Conservation (phyloP, 257 asterid genomes). For the Nicotiana tomentosiformis region DNA sequence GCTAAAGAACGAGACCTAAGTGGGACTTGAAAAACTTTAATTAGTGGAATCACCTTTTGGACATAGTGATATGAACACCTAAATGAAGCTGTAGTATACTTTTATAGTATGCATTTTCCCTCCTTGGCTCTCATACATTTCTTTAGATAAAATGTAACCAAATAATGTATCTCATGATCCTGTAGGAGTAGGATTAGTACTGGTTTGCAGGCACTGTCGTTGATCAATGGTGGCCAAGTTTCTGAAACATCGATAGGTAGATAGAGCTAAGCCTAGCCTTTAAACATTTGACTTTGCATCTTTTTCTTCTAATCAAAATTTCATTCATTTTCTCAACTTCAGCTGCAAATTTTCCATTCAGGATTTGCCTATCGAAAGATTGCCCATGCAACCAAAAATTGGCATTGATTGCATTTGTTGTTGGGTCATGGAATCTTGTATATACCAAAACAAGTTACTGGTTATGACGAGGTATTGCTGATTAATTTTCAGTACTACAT, state of each 20-base stretch:
- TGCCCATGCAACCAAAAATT: background rate
- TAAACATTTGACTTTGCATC: background rate
- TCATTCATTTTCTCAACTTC: background rate
- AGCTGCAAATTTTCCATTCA: background rate
- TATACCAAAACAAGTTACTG: background rate
- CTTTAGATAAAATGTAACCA: background rate
- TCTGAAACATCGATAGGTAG: background rate
- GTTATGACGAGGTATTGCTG: constrained; percentile 1
- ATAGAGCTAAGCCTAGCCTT: background rate
- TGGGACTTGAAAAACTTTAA: background rate
- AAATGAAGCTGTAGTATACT: background rate
- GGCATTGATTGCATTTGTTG: background rate
- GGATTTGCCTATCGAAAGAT: background rate
- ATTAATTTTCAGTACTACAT: constrained; percentile 20
- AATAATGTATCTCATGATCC: background rate
- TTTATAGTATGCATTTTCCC: background rate
- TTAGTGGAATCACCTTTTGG: background rate
- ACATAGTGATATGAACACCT: background rate
- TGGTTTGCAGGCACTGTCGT: background rate
- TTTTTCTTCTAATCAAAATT: background rate
- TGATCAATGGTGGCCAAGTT: background rate
- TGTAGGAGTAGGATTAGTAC: background rate
- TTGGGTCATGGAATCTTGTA: background rate
- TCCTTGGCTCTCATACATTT: background rate
- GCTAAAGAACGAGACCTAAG: background rate